Evolutionary conservation across 805 yeast species (phyloP).

Genomic region (Brettanomyces anomalus): DNA sequence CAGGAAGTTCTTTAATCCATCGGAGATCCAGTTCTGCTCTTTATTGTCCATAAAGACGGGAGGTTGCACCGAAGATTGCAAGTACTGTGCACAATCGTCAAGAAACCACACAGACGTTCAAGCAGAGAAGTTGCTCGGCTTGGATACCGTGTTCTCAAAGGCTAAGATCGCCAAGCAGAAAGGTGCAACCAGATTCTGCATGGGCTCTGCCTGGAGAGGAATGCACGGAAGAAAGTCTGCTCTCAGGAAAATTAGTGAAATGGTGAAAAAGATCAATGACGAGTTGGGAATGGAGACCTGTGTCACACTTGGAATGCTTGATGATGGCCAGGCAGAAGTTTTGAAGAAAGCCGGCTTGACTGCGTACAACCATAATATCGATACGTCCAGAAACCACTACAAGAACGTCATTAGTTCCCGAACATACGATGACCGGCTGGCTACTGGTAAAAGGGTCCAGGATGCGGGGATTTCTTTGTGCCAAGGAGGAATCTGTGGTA

Average conservation of each 20-base stretch:
- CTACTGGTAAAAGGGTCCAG: constrained; percentile 57
- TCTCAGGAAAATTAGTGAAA: constrained; percentile 48
- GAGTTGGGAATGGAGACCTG: constrained; percentile 67
- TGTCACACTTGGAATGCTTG: constrained; percentile 74
- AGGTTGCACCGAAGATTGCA: constrained; percentile 77
- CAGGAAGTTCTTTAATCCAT: constrained; percentile 56
- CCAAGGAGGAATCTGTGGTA: constrained; percentile 72
- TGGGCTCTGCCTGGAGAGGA: constrained; percentile 88
- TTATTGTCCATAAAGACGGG: constrained; percentile 69
- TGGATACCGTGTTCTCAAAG: constrained; percentile 54
- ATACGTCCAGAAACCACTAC: constrained; percentile 71
- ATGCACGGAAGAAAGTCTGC: constrained; percentile 72
- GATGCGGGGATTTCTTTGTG: constrained; percentile 55
- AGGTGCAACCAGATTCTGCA: constrained; percentile 72
- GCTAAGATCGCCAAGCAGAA: constrained; percentile 59
- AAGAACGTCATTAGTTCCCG: constrained; percentile 66
- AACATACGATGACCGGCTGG: constrained; percentile 59
- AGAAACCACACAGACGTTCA: constrained; percentile 62
- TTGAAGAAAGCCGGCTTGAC: constrained; percentile 66
- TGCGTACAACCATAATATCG: constrained; percentile 76
- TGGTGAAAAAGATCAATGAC: constrained; percentile 52
- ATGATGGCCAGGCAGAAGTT: constrained; percentile 49
- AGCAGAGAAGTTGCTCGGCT: constrained; percentile 52
- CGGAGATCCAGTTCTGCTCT: constrained; percentile 67
- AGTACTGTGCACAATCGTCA: constrained; percentile 71